A percentile compares a stretch with the other conserved stretches of the same genome.
These are phyloP conservation scores for Pseudonectria foliicola DNA, from an alignment of 2,329 filamentous ascomycete genomes.

Conservation along the genomic window DNA sequence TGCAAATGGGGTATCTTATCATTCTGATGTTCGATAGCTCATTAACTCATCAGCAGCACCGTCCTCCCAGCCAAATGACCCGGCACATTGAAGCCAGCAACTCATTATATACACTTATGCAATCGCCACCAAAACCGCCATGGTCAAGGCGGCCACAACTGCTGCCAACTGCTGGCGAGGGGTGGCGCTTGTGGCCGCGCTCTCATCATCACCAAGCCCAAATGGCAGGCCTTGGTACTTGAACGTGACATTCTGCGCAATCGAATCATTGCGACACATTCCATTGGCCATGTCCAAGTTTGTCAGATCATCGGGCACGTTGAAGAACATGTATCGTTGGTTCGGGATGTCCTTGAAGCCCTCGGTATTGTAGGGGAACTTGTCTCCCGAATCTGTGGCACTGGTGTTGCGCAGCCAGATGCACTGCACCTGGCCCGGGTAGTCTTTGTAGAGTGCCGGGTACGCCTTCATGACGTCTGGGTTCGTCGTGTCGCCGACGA, in stretches of 20 bases:
- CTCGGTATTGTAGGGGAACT: conserved; percentile 68
- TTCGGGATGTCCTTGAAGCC: conserved; percentile 63
- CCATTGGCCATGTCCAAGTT: conserved; percentile 61
- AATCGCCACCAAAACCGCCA: conserved; percentile 15
- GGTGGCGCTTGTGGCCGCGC: conserved; percentile 19
- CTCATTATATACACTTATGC: conserved; percentile 8
- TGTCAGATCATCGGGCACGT: conserved; percentile 59
- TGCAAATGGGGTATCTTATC: no score
- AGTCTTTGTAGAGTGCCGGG: conserved; percentile 54
- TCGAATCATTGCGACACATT: conserved; percentile 57
- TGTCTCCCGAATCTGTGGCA: conserved; percentile 57
- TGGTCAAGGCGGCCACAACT: conserved; percentile 12
- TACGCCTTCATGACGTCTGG: conserved; percentile 66
- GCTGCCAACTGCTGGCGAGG: conserved; percentile 14
- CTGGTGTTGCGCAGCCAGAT: conserved; percentile 71
- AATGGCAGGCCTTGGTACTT: conserved; percentile 53
- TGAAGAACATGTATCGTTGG: conserved; percentile 73
- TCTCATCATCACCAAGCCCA: conserved; percentile 29
- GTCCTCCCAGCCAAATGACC: no score
- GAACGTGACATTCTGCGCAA: conserved; percentile 67
- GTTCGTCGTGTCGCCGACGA: conserved; percentile 71
- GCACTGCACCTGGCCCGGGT: conserved; percentile 66
- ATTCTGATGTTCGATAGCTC: no score
- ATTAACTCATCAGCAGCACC: no score
- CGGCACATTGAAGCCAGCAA: no score